Conservation (phyloP, 148 eudicot genomes). For the Rheum nobile region DNA sequence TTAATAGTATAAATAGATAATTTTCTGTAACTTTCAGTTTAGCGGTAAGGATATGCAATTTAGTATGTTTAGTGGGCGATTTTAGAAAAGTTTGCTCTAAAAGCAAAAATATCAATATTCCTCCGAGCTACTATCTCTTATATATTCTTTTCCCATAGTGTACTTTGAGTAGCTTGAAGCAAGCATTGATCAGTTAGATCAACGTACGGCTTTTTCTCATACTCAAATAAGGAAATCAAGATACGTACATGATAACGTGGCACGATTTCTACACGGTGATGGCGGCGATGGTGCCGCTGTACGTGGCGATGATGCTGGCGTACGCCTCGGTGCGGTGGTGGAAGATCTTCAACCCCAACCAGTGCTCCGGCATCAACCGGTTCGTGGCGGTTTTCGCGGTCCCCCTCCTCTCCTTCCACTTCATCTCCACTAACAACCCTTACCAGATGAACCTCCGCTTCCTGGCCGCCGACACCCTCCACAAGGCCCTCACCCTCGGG, state of each 20-base stretch:
- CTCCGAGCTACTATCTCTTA: not conserved
- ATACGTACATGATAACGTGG: slow-evolving; percentile 23
- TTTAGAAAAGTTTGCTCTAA: not conserved
- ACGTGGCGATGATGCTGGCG: slow-evolving; percentile 47
- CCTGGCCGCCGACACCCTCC: slow-evolving; percentile 40
- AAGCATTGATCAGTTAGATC: no score
- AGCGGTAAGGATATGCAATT: not conserved
- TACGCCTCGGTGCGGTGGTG: slow-evolving; percentile 49
- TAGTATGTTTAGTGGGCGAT: not conserved
- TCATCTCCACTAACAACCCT: slow-evolving; percentile 36
- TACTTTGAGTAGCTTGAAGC: not conserved
- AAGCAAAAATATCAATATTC: not conserved
- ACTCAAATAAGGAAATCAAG: not conserved
- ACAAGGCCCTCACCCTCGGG: slow-evolving; percentile 30
- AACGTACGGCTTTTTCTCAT: no score
- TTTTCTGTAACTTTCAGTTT: no score
- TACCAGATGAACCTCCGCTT: slow-evolving; percentile 39
- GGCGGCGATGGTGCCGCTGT: slow-evolving; percentile 39
- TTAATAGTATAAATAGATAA: no score
- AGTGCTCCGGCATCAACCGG: slow-evolving; percentile 52
- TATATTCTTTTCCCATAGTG: not conserved
- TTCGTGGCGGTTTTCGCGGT: slow-evolving; percentile 47
- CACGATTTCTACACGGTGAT: slow-evolving; percentile 38
- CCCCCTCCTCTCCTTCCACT: slow-evolving; percentile 42
- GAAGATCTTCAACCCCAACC: slow-evolving; percentile 44